Conservation (phyloP, 768 basidiomycete genomes). For the Trametes cinnabarina region DNA sequence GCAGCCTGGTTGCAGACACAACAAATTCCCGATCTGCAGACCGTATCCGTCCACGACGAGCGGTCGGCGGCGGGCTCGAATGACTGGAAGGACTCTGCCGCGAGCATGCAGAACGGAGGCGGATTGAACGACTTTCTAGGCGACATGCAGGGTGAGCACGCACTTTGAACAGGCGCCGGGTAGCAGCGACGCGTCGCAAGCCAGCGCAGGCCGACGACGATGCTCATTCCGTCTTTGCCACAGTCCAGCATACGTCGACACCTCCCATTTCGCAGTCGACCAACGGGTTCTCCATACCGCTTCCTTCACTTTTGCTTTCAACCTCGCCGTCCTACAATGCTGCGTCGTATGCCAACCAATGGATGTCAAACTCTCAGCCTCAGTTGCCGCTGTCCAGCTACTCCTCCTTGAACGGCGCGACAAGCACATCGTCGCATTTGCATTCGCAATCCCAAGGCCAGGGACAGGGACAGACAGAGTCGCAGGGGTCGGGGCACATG, state of each 20-base stretch:
- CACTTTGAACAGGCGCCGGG: constrained; percentile 18
- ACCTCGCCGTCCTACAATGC: constrained; percentile 47
- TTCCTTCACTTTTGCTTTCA: constrained; percentile 39
- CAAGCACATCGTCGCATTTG: constrained; percentile 41
- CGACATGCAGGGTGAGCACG: constrained; percentile 43
- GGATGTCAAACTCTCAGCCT: constrained; percentile 34
- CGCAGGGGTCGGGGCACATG: constrained; percentile 40
- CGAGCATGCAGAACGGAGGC: constrained; percentile 33
- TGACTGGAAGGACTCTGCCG: constrained; percentile 33
- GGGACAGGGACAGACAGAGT: constrained; percentile 20
- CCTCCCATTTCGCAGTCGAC: constrained; percentile 39
- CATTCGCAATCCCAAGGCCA: constrained; percentile 20
- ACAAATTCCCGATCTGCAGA: constrained; percentile 28
- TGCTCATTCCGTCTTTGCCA: constrained; percentile 10
- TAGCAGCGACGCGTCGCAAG: constrained; percentile 14
- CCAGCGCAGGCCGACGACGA: constrained; percentile 3
- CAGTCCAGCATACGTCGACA: constrained; percentile 35
- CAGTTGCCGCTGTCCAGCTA: constrained; percentile 66
- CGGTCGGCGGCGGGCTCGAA: constrained; percentile 19
- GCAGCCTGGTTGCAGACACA: constrained; percentile 40
- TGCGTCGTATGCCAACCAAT: constrained; percentile 48
- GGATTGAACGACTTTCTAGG: constrained; percentile 43
- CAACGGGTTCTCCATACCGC: constrained; percentile 36
- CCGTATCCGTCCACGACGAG: constrained; percentile 21
- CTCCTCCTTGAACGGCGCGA: constrained; percentile 78